Evolutionary conservation across 108 stramenopile genomes (phyloP), one percentile per base, ranked within the genome.

Genomic region (Pseudonitzschia delicatissima): DNA sequence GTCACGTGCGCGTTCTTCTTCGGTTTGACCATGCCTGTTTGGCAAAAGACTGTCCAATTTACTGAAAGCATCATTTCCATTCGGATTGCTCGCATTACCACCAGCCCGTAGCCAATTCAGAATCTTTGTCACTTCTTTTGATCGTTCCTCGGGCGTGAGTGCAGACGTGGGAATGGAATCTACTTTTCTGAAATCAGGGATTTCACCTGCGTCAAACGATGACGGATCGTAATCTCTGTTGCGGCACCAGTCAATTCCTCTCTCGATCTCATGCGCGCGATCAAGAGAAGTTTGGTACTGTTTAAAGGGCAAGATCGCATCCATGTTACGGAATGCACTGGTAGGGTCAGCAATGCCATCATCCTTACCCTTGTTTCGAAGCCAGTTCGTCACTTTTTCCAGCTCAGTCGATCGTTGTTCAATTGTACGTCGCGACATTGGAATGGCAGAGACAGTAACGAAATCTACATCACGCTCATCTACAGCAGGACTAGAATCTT

Each of bases 71-170:
- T 64, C 36, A 27, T 72, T 44, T n/a, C 55, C 20, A 35, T 63
- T 68, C 45, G 57, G 28, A 5, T 64, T 63, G 34, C 39, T 25
- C 11, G n/a, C 32, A 25, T 17, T 26, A 18, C 27, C 21, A 8
- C 37, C 39, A 65, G 72, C 72, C 20, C 74, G 69, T 18, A 80
- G 31, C 79, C 79, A 80, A 39, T 71, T 64, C 44, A 69, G 34
- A 17, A 53, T 13, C 23, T 67, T 53, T 2, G 20, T 13, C 6
- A 61, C 17, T 20, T 69, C 68, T 26, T 26, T 48, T 5, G 58
- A 49, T 47, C 63, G 51, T 26, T 67, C 29, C 59, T 66, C 66
- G 5, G 72, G 72, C 4, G 45, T 69, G 39, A 58, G 40, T 17
- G 39, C 39, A 32, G 68, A 47, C 15, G 61, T 49, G 45, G 42